A percentile compares a stretch with the other conserved stretches of the same genome.
These are phyloP conservation scores for Aspergillus pseudoglaucus DNA, from an alignment of 2,329 filamentous ascomycete species.

Conservation along the genomic window DNA sequence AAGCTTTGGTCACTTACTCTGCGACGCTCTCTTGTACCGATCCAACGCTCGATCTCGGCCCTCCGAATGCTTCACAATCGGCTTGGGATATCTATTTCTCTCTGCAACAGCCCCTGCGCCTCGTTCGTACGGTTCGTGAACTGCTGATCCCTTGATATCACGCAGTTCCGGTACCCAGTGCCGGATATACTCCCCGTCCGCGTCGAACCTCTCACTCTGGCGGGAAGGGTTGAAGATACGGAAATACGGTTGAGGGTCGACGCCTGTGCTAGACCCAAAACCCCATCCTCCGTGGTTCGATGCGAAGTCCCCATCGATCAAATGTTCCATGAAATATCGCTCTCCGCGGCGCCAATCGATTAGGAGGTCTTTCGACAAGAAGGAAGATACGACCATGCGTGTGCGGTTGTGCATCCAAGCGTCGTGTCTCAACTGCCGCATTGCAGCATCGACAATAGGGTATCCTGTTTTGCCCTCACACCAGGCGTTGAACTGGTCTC, in stretches of 20 bases:
- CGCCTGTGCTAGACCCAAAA: constrained; percentile 61
- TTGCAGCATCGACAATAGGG: constrained; percentile 79
- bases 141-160: constrained; percentile 57
- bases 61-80: constrained; percentile 67
- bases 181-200: constrained; percentile 70
- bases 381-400: constrained; percentile 77
- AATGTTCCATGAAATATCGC: constrained; percentile 71
- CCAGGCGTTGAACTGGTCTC: constrained; percentile 66
- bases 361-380: constrained; percentile 71
- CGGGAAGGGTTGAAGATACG: constrained; percentile 80
- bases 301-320: constrained; percentile 74
- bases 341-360: constrained; percentile 81
- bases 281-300: constrained; percentile 70
- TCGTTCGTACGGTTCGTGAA: constrained; percentile 74
- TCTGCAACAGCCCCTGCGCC: constrained; percentile 54
- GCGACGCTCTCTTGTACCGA: constrained; percentile 59
- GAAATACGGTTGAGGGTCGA: constrained; percentile 86
- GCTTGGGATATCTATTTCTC: constrained; percentile 65
- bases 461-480: constrained; percentile 67
- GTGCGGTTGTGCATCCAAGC: constrained; percentile 82
- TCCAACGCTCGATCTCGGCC: constrained; percentile 61
- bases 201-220: constrained; percentile 82
- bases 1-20: constrained; percentile 2
- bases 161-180: constrained; percentile 74
- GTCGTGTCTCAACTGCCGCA: constrained; percentile 64